Evolutionary conservation across 805 yeast genomes (phyloP), one percentile per base, ranked within the genome.

Genomic region (Cyberlindnera saturnus): DNA sequence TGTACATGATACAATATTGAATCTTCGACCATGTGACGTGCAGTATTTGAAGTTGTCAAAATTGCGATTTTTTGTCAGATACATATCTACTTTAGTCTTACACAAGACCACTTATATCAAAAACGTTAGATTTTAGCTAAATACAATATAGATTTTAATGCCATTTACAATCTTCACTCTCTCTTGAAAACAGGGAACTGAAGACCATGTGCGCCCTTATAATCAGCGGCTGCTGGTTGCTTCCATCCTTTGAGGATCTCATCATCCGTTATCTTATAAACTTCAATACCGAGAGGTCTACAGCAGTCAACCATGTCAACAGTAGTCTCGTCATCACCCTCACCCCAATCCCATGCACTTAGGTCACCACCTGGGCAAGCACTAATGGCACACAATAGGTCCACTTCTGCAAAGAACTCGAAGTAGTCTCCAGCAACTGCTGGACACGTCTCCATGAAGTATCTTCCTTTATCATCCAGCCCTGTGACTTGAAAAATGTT

Each of bases 331-430:
- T 67, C 70, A 33, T 64, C 70, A 42, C 73, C 71, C 57, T 77
- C 83, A 43, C 85, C 85, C 86, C 86, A 81, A 38, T 78, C 84
- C 86, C 86, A 81, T 40, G 69, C 66, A 26, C 81, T 75, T 46
- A 80, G 63, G 59, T 80, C 86, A 26, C 86, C 86, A 39, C 86
- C 86, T 4, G 85, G 86, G 58, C 85, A 81, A 8, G 85, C 80
- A 43, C 79, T 72, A 38, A 81, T 70, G 8, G 86, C 86, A 50
- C 81, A 76, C 39, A 81, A 61, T 45, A 80, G 61, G 53, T 81
- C 86, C 38, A 74, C 75, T 53, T 81, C 86, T 4, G 85, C 85
- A 60, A 79, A 81, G 57, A 77, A 69, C 59, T 81, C 86, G 52
- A 81, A 79, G 57, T 75, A 78, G 53, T 81, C 86, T 13, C 70